A percentile compares a stretch with the other conserved stretches of the same genome.
Evolutionary conservation across 2,329 filamentous ascomycete species (phyloP).

Genomic region (Drechslerella stenobrocha): DNA sequence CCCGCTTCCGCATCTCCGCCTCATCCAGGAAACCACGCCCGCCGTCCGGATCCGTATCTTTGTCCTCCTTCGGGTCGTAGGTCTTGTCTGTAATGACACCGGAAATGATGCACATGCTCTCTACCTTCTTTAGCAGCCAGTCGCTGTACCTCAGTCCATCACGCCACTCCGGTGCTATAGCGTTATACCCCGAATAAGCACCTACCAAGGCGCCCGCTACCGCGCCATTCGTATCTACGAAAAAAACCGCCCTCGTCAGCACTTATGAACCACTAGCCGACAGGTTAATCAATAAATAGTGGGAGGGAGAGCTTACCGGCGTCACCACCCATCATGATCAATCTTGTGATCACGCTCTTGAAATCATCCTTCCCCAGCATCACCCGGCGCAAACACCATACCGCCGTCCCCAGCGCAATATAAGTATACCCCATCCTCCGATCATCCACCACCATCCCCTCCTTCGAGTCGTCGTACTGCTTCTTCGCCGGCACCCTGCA

Average conservation of each 20-base stretch:
- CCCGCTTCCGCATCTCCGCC: slow-evolving; percentile 54
- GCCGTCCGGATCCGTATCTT: slow-evolving; percentile 57
- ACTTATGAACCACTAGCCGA: slow-evolving; percentile 1
- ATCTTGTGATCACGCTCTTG: slow-evolving; percentile 59
- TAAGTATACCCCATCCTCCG: slow-evolving; percentile 62
- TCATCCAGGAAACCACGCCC: slow-evolving; percentile 56
- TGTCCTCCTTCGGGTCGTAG: slow-evolving; percentile 56
- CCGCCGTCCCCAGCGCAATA: slow-evolving; percentile 61
- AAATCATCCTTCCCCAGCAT: slow-evolving; percentile 57
- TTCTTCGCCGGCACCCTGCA: slow-evolving; percentile 53
- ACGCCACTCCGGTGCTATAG: slow-evolving; percentile 60
- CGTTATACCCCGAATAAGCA: slow-evolving; percentile 59
- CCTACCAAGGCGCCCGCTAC: slow-evolving; percentile 61
- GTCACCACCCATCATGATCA: slow-evolving; percentile 62
- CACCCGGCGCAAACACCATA: slow-evolving; percentile 58
- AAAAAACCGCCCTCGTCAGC: slow-evolving; percentile 2
- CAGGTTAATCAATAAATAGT: not conserved
- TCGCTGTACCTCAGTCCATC: slow-evolving; percentile 58
- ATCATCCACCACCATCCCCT: slow-evolving; percentile 59
- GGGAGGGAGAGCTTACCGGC: slow-evolving; percentile 52
- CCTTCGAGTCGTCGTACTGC: slow-evolving; percentile 52
- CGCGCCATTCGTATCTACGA: slow-evolving; percentile 61
- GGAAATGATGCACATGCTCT: slow-evolving; percentile 56
- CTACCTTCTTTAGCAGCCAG: slow-evolving; percentile 59
- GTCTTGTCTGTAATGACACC: slow-evolving; percentile 55